Conservation (phyloP, 345 rosid species). For the Brassica napus region DNA sequence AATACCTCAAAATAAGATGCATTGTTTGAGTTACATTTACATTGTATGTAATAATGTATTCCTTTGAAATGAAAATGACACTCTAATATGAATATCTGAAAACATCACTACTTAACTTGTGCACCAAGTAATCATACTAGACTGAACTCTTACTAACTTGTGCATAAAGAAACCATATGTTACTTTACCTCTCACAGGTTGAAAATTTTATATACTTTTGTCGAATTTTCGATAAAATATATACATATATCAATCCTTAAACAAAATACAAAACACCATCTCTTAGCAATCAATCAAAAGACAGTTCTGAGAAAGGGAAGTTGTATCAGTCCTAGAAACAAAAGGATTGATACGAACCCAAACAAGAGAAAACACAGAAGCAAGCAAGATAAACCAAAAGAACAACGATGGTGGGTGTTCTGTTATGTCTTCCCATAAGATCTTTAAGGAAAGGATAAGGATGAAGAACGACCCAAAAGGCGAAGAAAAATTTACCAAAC, state of each 20-base stretch:
- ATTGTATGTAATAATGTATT: background rate
- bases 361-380: slow-evolving; percentile 92
- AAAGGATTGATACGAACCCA: slow-evolving; percentile 97
- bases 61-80: background rate
- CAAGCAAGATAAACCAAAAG: slow-evolving; percentile 91
- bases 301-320: slow-evolving; percentile 51
- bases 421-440: slow-evolving; percentile 98
- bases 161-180: slow-evolving; percentile 6
- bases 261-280: background rate
- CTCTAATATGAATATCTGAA: background rate
- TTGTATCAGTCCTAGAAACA: slow-evolving; percentile 40
- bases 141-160: slow-evolving; percentile 12
- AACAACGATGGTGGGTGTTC: slow-evolving; percentile 92
- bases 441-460: slow-evolving; percentile 98
- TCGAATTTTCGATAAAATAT: background rate
- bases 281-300: slow-evolving; percentile 77
- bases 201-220: background rate
- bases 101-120: background rate
- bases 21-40: background rate
- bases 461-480: slow-evolving; percentile 96
- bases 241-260: background rate
- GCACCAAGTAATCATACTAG: background rate
- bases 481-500: slow-evolving; percentile 92
- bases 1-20: background rate
- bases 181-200: slow-evolving; percentile 5